These are phyloP conservation scores for Penicillium parvum DNA, from an alignment of 495 filamentous ascomycete genomes.

Conservation along the genomic window DNA sequence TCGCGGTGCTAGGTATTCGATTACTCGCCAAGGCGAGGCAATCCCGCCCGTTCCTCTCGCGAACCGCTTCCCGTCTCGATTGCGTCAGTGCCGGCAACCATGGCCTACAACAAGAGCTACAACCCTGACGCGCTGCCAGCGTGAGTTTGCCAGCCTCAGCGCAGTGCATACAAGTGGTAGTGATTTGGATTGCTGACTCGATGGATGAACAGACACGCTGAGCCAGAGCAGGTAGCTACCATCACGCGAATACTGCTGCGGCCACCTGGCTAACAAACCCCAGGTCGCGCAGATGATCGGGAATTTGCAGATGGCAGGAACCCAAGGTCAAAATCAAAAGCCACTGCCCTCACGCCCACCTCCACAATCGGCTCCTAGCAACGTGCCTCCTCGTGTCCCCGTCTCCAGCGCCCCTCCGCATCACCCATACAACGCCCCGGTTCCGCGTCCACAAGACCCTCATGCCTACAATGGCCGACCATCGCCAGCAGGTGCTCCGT, in stretches of 20 bases:
- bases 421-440: constrained; percentile 19
- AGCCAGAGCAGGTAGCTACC: constrained; percentile 77
- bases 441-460: constrained; percentile 28
- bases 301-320: constrained; percentile 30
- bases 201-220: constrained; percentile 65
- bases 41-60: constrained; percentile 1
- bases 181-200: constrained; percentile 8
- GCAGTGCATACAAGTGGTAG: neutral
- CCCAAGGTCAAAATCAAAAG: constrained; percentile 16
- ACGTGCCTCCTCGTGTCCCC: constrained; percentile 28
- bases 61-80: constrained; percentile 6
- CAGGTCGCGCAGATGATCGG: constrained; percentile 55
- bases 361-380: constrained; percentile 19
- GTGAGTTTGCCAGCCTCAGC: constrained; percentile 50
- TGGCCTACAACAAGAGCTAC: constrained; percentile 91
- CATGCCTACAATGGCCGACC: constrained; percentile 30
- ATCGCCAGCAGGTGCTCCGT: constrained; percentile 20
- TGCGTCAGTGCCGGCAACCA: constrained; percentile 41
- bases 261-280: constrained; percentile 2
- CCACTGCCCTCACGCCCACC: constrained; percentile 27
- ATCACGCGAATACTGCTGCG: neutral
- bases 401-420: constrained; percentile 29
- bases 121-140: constrained; percentile 97
- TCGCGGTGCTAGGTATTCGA: neutral
- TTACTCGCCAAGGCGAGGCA: constrained; percentile 1